These are phyloP conservation scores for Murraya koenigii DNA, from an alignment of 345 rosid genomes.

Conservation along the genomic window DNA sequence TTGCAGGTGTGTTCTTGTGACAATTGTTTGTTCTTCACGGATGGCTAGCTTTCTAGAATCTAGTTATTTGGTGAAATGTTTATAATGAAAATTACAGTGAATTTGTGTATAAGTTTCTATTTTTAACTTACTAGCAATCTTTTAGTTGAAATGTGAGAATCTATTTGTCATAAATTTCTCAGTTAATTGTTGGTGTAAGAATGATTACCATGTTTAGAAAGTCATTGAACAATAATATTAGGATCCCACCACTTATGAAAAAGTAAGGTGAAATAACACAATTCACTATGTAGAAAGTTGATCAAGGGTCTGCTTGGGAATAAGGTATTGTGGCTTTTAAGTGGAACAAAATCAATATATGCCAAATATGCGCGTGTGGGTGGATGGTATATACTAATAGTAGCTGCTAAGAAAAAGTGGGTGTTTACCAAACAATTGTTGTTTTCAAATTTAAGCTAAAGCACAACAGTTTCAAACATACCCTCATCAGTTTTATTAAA, in stretches of 20 bases:
- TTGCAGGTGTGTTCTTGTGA: constrained; percentile 30
- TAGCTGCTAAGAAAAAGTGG: too few species aligned
- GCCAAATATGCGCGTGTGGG: background rate
- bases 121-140: background rate
- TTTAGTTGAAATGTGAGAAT: background rate
- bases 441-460: too few species aligned
- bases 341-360: background rate
- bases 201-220: background rate
- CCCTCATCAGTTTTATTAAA: background rate
- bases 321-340: background rate
- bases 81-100: background rate
- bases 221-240: background rate
- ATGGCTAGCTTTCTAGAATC: background rate
- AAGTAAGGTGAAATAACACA: background rate
- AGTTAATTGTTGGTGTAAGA: background rate
- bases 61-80: background rate
- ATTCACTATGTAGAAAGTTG: background rate
- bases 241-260: background rate
- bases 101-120: background rate
- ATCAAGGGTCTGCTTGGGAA: background rate
- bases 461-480: too few species aligned
- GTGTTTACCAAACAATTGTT: too few species aligned
- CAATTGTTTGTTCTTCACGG: constrained; percentile 9
- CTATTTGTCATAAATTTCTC: background rate
- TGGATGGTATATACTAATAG: too few species aligned